A percentile compares a stretch with the other conserved stretches of the same genome.
These are phyloP conservation scores for Mycena haematopus DNA, from an alignment of 768 basidiomycete species.

Conservation along the genomic window DNA sequence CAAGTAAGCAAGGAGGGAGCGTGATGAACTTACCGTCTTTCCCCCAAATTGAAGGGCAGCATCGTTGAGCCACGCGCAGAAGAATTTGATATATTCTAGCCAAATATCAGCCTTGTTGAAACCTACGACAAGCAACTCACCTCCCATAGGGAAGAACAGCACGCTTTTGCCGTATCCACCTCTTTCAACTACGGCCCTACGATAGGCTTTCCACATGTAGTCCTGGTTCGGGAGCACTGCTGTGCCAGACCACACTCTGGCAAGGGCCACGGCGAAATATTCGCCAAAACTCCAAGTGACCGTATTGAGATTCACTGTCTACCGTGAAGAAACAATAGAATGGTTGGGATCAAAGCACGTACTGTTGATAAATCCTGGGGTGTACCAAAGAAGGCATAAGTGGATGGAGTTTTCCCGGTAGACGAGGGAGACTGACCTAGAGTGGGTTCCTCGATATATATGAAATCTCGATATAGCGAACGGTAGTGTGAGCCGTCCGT, in stretches of 20 bases:
- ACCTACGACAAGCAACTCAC: not conserved
- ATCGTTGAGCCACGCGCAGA: conserved; percentile 28
- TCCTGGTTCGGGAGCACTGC: conserved; percentile 28
- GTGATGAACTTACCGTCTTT: conserved; percentile 10
- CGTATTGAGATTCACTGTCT: conserved; percentile 21
- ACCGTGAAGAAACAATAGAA: not conserved
- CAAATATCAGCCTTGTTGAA: not conserved
- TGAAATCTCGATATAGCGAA: conserved; percentile 36
- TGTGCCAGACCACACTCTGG: conserved; percentile 29
- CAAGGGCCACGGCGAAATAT: conserved; percentile 27
- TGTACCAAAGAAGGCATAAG: not conserved
- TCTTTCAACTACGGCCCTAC: conserved; percentile 7
- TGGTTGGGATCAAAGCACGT: not conserved
- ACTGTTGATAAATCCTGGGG: conserved; percentile 35
- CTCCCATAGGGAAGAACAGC: not conserved
- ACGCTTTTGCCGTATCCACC: conserved; percentile 29
- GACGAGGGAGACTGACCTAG: conserved; percentile 10
- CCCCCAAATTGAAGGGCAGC: conserved; percentile 29
- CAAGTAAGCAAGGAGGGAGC: not conserved
- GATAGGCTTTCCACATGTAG: conserved; percentile 30
- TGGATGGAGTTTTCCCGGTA: not conserved
- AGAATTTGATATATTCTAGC: conserved; percentile 19
- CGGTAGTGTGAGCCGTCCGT: conserved; percentile 36
- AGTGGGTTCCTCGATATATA: conserved; percentile 42
- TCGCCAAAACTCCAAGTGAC: conserved; percentile 24